These are phyloP conservation scores for Rubroboletus pulcherrimus DNA, from an alignment of 768 basidiomycete genomes.

Conservation along the genomic window DNA sequence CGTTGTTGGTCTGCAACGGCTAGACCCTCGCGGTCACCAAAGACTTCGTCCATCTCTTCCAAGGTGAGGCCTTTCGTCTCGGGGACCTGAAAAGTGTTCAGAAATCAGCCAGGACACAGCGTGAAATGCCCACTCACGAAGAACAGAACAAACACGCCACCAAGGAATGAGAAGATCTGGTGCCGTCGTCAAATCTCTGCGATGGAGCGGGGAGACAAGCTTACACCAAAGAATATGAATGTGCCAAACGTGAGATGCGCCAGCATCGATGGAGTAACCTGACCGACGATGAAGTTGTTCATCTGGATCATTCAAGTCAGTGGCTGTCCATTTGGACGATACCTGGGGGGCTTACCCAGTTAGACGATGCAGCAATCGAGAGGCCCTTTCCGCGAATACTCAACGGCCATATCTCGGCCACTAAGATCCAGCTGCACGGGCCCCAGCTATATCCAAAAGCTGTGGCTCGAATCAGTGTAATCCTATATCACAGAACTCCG, in stretches of 20 bases:
- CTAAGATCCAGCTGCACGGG: slow-evolving; percentile 74
- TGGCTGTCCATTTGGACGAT: background rate
- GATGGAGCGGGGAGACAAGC: slow-evolving; percentile 14
- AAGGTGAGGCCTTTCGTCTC: slow-evolving; percentile 70
- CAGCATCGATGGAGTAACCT: slow-evolving; percentile 72
- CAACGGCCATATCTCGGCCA: slow-evolving; percentile 72
- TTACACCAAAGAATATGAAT: slow-evolving; percentile 72
- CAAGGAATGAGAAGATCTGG: slow-evolving; percentile 62
- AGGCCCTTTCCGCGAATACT: slow-evolving; percentile 73
- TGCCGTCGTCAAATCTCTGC: background rate
- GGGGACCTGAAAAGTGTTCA: slow-evolving; percentile 43
- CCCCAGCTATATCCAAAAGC: slow-evolving; percentile 78
- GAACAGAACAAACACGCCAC: slow-evolving; percentile 63
- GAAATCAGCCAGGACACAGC: background rate
- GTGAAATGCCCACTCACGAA: slow-evolving; percentile 40
- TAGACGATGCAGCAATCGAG: slow-evolving; percentile 70
- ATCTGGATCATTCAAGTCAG: slow-evolving; percentile 39
- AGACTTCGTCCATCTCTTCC: slow-evolving; percentile 79
- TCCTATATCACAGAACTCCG: background rate
- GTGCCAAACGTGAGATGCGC: slow-evolving; percentile 63
- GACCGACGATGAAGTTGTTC: slow-evolving; percentile 62
- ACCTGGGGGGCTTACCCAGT: slow-evolving; percentile 49
- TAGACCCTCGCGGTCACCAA: slow-evolving; percentile 53
- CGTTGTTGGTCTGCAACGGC: slow-evolving; percentile 53
- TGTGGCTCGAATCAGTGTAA: slow-evolving; percentile 12